These are phyloP conservation scores for Cantharellus anzutake DNA, from an alignment of 768 basidiomycete genomes.

Conservation along the genomic window DNA sequence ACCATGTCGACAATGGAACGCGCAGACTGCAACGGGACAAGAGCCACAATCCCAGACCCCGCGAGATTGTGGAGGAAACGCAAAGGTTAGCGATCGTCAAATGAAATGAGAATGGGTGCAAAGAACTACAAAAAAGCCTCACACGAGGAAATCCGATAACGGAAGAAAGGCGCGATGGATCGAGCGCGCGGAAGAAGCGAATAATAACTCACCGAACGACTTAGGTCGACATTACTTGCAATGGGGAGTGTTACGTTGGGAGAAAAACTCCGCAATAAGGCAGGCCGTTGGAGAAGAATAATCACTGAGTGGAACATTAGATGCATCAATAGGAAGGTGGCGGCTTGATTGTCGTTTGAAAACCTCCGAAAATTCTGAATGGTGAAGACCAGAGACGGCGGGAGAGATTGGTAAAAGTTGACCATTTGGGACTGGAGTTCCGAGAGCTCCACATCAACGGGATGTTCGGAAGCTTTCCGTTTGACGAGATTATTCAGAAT, in stretches of 20 bases:
- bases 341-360: constrained; percentile 7
- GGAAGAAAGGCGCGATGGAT: no score
- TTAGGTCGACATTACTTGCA: constrained; percentile 8
- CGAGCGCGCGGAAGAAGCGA: neutral
- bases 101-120: neutral
- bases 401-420: constrained; percentile 8
- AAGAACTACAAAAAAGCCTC: no score
- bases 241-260: constrained; percentile 8
- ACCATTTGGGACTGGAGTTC: constrained; percentile 11
- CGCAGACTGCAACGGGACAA: constrained; percentile 4
- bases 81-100: neutral
- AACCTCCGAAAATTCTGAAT: constrained; percentile 10
- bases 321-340: constrained; percentile 10
- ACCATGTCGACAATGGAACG: constrained; percentile 11
- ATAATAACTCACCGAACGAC: constrained; percentile 6
- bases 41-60: no score
- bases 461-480: constrained; percentile 2
- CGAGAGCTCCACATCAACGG: constrained; percentile 10
- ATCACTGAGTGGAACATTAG: constrained; percentile 12
- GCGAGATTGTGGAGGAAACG: no score
- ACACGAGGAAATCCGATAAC: no score
- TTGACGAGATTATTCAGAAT: constrained; percentile 10
- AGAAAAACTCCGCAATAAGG: constrained; percentile 9
- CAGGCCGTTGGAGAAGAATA: constrained; percentile 9
- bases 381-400: constrained; percentile 8